Evolutionary conservation across 805 yeast species (phyloP).

Genomic region (Lipomyces mesembrius): DNA sequence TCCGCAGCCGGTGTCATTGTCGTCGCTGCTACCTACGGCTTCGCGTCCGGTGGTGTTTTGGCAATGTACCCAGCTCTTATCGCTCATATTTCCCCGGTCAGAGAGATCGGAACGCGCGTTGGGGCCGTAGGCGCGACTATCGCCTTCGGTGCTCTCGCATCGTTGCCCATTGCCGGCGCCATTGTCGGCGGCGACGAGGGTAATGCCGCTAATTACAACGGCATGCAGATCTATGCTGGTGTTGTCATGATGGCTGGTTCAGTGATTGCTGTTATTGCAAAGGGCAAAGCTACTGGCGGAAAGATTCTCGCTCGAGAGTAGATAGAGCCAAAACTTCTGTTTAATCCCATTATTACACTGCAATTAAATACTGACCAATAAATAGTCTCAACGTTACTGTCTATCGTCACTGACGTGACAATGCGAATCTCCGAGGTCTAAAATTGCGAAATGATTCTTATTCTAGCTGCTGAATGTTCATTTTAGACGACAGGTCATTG

Average conservation of each 20-base stretch:
- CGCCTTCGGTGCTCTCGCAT: slow-evolving; percentile 53
- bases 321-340: neutral
- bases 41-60: slow-evolving; percentile 45
- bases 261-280: slow-evolving; percentile 31
- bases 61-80: slow-evolving; percentile 46
- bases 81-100: slow-evolving; percentile 42
- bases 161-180: slow-evolving; percentile 45
- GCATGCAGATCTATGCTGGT: slow-evolving; percentile 40
- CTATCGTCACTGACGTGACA: too few species aligned
- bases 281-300: slow-evolving; percentile 30
- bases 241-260: slow-evolving; percentile 34
- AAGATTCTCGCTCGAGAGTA: slow-evolving; percentile 20
- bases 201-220: slow-evolving; percentile 22
- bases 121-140: slow-evolving; percentile 63
- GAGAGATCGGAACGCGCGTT: slow-evolving; percentile 52
- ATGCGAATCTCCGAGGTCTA: too few species aligned
- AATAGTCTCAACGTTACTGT: too few species aligned
- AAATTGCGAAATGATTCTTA: too few species aligned
- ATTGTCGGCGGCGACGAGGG: slow-evolving; percentile 22
- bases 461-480: too few species aligned
- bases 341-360: neutral
- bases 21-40: slow-evolving; percentile 44
- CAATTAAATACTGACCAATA: neutral
- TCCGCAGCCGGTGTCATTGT: slow-evolving; percentile 33
- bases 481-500: too few species aligned